Evolutionary conservation across 2,329 filamentous ascomycete genomes (phyloP).

Genomic region (Botrytis paeoniae): DNA sequence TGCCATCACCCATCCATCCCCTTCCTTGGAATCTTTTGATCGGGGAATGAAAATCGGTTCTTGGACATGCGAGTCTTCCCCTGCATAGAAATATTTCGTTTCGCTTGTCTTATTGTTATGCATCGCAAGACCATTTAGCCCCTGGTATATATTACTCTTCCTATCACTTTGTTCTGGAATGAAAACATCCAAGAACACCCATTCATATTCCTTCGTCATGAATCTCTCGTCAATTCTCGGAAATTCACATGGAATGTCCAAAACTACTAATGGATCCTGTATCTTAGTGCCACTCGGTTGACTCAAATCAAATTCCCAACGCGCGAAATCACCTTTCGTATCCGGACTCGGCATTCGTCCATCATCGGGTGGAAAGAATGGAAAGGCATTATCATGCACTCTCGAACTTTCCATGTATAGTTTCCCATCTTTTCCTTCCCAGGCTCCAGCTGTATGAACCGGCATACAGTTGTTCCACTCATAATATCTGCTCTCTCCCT

Average conservation of each 20-base stretch:
- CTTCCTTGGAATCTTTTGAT: constrained; percentile 35
- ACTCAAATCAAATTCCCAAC: constrained; percentile 43
- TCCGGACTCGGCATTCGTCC: constrained; percentile 35
- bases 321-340: constrained; percentile 41
- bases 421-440: constrained; percentile 36
- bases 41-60: constrained; percentile 53
- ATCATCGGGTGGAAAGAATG: constrained; percentile 39
- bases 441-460: constrained; percentile 39
- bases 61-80: constrained; percentile 46
- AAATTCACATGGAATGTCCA: constrained; percentile 44
- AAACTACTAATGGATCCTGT: constrained; percentile 35
- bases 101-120: constrained; percentile 18
- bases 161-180: constrained; percentile 37
- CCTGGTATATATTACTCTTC: constrained; percentile 34
- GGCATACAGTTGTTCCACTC: constrained; percentile 10
- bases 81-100: constrained; percentile 39
- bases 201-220: constrained; percentile 40
- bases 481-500: constrained; percentile 5
- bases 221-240: constrained; percentile 46
- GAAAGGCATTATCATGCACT: constrained; percentile 41
- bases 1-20: constrained; percentile 36
- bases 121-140: constrained; percentile 24
- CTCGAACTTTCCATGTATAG: constrained; percentile 41
- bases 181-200: constrained; percentile 43
- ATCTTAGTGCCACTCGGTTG: constrained; percentile 33